Evolutionary conservation across 2,329 filamentous ascomycete species (phyloP).

Genomic region (Ceratocystis cubensis): DNA sequence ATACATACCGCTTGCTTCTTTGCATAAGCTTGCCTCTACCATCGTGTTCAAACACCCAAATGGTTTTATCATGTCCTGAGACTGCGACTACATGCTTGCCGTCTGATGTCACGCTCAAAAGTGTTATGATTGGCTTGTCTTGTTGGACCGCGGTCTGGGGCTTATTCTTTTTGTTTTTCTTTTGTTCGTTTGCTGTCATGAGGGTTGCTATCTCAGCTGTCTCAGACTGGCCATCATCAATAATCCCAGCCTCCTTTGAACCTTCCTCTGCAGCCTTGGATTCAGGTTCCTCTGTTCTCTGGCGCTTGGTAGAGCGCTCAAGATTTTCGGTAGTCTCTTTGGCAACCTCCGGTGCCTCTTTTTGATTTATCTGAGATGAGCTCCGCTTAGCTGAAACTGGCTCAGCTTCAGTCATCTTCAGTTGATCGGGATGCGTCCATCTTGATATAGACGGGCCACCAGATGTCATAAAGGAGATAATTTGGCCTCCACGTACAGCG

Average conservation of each 20-base stretch:
- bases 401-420: slow-evolving; percentile 25
- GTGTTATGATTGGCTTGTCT: slow-evolving; percentile 53
- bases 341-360: slow-evolving; percentile 22
- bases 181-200: slow-evolving; percentile 19
- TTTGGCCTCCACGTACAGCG: slow-evolving; percentile 58
- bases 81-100: slow-evolving; percentile 61
- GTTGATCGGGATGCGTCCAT: slow-evolving; percentile 44
- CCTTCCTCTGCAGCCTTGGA: slow-evolving; percentile 9
- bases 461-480: slow-evolving; percentile 54
- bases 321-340: slow-evolving; percentile 10
- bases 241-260: slow-evolving; percentile 30
- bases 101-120: slow-evolving; percentile 51
- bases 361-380: slow-evolving; percentile 25
- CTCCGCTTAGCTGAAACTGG: slow-evolving; percentile 22
- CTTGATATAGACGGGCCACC: slow-evolving; percentile 46
- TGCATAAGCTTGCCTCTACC: slow-evolving; percentile 48
- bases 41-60: slow-evolving; percentile 67
- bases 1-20: slow-evolving; percentile 55
- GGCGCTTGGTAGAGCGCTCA: slow-evolving; percentile 17
- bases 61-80: slow-evolving; percentile 81
- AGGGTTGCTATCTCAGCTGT: slow-evolving; percentile 16
- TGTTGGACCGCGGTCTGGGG: slow-evolving; percentile 28
- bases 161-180: slow-evolving; percentile 27
- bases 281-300: slow-evolving; percentile 22
- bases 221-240: slow-evolving; percentile 28